Evolutionary conservation across 2,329 filamentous ascomycete species (phyloP).

Genomic region (Chaetomium sp.): DNA sequence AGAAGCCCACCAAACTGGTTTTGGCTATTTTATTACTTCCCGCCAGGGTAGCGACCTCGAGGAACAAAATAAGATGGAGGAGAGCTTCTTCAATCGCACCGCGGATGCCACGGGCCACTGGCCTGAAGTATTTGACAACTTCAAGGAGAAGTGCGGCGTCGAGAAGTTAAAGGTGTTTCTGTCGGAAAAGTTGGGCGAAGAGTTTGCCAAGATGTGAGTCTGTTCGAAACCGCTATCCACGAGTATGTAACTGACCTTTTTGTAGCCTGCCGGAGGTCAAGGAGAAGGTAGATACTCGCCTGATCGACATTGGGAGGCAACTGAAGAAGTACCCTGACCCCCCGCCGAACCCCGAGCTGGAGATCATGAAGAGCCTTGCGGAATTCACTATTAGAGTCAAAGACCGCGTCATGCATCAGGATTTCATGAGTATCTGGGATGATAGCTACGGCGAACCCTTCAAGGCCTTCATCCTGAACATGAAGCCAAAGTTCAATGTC

Average conservation of each 20-base stretch:
- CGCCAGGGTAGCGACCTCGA: constrained; percentile 60
- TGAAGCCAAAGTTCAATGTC: constrained; percentile 49
- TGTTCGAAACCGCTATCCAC: too few relatives aligned
- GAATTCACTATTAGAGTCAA: constrained; percentile 59
- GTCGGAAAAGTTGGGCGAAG: constrained; percentile 55
- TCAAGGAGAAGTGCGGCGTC: constrained; percentile 55
- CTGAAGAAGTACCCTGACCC: constrained; percentile 66
- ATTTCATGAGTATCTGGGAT: constrained; percentile 48
- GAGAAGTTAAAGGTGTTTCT: constrained; percentile 56
- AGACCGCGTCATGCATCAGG: constrained; percentile 53
- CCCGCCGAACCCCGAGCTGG: constrained; percentile 66
- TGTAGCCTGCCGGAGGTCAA: constrained; percentile 46
- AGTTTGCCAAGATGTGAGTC: constrained; percentile 55
- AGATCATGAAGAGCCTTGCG: constrained; percentile 62
- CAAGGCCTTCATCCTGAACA: constrained; percentile 47
- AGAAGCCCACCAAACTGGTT: constrained; percentile 62
- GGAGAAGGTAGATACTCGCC: constrained; percentile 52
- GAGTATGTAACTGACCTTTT: neutral
- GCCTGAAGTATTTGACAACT: constrained; percentile 52
- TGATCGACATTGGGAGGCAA: constrained; percentile 55
- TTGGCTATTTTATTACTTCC: constrained; percentile 80
- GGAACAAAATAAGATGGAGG: constrained; percentile 55
- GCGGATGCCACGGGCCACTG: constrained; percentile 44
- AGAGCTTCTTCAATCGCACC: constrained; percentile 52
- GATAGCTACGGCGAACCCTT: constrained; percentile 56